Percentiles rank a stretch among this genome's conserved stretches.
Conservation (phyloP, 2,329 filamentous ascomycete species). For the Colletotrichum orbiculare region DNA sequence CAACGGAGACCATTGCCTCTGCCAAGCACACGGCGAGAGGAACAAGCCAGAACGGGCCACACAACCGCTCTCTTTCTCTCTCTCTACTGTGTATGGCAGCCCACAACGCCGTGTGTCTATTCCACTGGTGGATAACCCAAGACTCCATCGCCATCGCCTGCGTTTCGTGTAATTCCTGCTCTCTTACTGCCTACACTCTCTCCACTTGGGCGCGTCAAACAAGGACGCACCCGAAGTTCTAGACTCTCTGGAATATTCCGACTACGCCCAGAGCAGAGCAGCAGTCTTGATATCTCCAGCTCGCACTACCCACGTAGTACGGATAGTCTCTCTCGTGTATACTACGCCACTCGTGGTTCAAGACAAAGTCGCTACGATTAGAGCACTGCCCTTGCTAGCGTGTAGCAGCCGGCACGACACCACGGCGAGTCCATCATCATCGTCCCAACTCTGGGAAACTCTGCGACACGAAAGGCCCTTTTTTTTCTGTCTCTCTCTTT, state of each 20-base stretch:
- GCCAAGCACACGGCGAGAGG: too few species aligned
- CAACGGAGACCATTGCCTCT: too few species aligned
- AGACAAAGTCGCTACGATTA: background rate
- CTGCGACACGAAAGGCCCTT: constrained; percentile 22
- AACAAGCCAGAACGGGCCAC: too few species aligned
- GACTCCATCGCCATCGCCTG: background rate
- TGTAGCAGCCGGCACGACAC: constrained; percentile 10
- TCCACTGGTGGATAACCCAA: constrained; percentile 1
- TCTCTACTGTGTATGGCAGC: too few species aligned
- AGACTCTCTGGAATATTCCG: background rate
- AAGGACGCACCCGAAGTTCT: constrained; percentile 16
- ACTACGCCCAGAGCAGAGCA: too few species aligned
- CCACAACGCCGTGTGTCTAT: too few species aligned
- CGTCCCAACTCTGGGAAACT: constrained; percentile 31
- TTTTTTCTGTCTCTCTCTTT: background rate
- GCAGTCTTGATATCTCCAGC: too few species aligned
- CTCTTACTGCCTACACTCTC: background rate
- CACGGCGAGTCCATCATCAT: constrained; percentile 13
- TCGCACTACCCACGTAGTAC: too few species aligned
- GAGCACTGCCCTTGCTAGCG: constrained; percentile 6
- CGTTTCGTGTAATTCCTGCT: constrained; percentile 7
- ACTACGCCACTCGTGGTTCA: background rate
- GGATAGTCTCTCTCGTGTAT: too few species aligned
- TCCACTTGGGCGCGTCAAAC: constrained; percentile 17
- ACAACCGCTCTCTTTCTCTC: too few species aligned